Evolutionary conservation across 1,284 basidiomycete genomes (phyloP).

Genomic region (Rhizoctonia solani): DNA sequence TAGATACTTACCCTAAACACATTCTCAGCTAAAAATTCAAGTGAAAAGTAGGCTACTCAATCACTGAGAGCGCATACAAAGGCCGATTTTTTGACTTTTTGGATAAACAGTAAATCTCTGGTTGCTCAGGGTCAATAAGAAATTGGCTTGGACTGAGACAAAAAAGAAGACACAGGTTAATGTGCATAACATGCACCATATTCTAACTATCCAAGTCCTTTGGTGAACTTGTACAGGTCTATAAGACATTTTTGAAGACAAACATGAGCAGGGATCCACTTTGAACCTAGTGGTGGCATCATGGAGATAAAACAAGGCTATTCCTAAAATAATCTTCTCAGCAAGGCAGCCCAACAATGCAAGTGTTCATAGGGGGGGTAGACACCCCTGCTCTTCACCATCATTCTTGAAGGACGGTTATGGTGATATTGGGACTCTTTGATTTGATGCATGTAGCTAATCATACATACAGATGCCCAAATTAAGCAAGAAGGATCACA

Average conservation of each 20-base stretch:
- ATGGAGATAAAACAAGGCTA: no score
- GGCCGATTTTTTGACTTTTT: background rate
- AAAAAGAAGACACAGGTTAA: background rate
- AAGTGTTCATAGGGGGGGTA: background rate
- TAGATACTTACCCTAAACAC: no score
- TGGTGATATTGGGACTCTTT: background rate
- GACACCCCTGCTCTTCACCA: background rate
- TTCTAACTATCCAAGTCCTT: background rate
- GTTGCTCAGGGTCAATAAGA: background rate
- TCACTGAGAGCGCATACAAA: background rate
- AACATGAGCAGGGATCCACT: no score
- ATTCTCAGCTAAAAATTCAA: no score
- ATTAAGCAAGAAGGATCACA: background rate
- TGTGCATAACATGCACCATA: background rate
- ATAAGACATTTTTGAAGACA: no score
- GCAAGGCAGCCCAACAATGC: background rate
- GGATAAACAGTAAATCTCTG: background rate
- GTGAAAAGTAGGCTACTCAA: no score
- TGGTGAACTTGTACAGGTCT: no score
- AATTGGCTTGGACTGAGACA: background rate
- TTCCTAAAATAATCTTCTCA: background rate
- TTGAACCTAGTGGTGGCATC: no score
- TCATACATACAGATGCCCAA: conserved; percentile 13
- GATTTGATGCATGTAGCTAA: background rate
- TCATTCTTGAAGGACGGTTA: background rate